Evolutionary conservation across 2,329 filamentous ascomycete genomes (phyloP), one percentile per base, ranked within the genome.

Genomic region (Cadophora gregata): DNA sequence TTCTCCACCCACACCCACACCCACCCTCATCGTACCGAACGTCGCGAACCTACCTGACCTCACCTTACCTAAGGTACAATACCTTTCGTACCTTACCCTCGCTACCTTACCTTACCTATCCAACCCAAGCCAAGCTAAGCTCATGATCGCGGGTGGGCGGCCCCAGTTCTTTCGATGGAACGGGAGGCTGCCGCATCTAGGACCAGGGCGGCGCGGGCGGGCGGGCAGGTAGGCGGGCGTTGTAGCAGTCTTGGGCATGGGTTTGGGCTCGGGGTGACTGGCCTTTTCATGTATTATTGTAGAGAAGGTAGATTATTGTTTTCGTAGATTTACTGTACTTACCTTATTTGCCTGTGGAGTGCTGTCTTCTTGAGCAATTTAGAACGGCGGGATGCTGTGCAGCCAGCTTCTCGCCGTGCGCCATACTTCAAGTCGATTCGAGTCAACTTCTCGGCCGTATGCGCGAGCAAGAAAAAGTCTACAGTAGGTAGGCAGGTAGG

Each of bases 91-190:
- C n/a, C n/a, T n/a, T n/a, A n/a, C n/a, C n/a, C n/a, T n/a, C n/a
- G n/a, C n/a, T n/a, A n/a, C n/a, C n/a, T n/a, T n/a, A n/a, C n/a
- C n/a, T n/a, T n/a, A 16, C 38, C 38, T 14, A 14, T 16, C 38
- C 12, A 42, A 42, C 38, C 2, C 38, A 42, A 42, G 42, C 19
- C 42, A 45, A 45, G 10, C 38, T 16, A 47, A 47, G 42, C 42
- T 47, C 21, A 47, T 47, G 42, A 47, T 47, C 42, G 42, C 42
- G 42, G 42, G 42, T 47, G 42, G 42, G 19, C 42, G 42, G 42
- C 42, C 51, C 51, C 51, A 21, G 27, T 51, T 51, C 48, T 51
- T 51, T 51, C 19, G 4, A 47, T 16, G 48, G 24, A 51, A 51
- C 48, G 48, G 48, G 12, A 51, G 25, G 50, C 27, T 29, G 50